These are phyloP conservation scores for Pleurotus ostreatus DNA, from an alignment of 768 basidiomycete species.

Conservation along the genomic window DNA sequence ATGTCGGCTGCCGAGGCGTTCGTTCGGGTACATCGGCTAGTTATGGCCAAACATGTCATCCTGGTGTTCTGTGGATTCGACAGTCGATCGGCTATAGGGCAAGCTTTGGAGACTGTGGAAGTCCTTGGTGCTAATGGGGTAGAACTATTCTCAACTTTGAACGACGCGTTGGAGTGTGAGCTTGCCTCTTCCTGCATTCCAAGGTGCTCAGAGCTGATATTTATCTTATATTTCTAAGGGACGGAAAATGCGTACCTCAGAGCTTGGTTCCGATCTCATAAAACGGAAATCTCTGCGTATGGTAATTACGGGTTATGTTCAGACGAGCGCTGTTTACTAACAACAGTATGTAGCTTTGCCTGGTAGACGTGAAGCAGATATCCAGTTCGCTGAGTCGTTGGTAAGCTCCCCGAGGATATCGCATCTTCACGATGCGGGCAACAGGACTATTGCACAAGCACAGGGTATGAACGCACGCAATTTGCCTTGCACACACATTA, in stretches of 20 bases:
- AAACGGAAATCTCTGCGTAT: constrained; percentile 41
- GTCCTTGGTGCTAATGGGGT: constrained; percentile 76
- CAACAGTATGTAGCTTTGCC: constrained; percentile 41
- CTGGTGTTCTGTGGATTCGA: constrained; percentile 87
- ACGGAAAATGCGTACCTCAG: constrained; percentile 91
- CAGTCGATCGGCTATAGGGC: constrained; percentile 58
- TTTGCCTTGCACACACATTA: not conserved
- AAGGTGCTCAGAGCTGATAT: not conserved
- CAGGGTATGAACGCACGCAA: constrained; percentile 36
- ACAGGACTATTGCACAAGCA: constrained; percentile 52
- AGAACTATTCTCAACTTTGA: constrained; percentile 77
- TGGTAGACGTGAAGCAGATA: constrained; percentile 49
- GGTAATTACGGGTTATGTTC: constrained; percentile 23
- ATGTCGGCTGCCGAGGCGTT: constrained; percentile 95
- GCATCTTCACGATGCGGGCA: constrained; percentile 69
- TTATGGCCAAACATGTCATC: constrained; percentile 71
- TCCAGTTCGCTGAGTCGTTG: constrained; percentile 42
- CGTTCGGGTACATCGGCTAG: constrained; percentile 81
- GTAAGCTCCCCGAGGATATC: constrained; percentile 63
- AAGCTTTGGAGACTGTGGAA: constrained; percentile 74
- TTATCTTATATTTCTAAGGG: constrained; percentile 40
- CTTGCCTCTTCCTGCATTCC: constrained; percentile 8
- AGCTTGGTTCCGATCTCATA: constrained; percentile 71
- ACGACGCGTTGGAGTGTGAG: constrained; percentile 91
- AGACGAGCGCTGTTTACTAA: not conserved